These are phyloP conservation scores for Colletotrichum chrysophilum DNA, from an alignment of 2,329 filamentous ascomycete species.

Conservation along the genomic window DNA sequence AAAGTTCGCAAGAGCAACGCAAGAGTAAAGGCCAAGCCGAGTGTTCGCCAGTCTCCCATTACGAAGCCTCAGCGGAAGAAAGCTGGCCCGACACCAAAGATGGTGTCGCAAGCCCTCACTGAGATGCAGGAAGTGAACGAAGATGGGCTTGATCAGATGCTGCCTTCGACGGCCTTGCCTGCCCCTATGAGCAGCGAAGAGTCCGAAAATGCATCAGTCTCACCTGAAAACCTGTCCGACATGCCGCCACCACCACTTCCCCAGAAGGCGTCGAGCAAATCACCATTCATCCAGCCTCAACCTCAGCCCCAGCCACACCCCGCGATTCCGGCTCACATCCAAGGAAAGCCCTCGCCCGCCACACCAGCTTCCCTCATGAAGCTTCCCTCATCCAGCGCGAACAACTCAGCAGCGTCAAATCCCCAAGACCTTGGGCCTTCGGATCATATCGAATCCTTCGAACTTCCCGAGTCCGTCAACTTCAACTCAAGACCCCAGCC, in stretches of 20 bases:
- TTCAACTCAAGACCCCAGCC: conserved; percentile 49
- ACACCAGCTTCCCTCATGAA: conserved; percentile 91
- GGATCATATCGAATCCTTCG: conserved; percentile 62
- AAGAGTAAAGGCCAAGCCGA: conserved; percentile 57
- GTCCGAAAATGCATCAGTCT: conserved; percentile 71
- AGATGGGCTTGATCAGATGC: conserved; percentile 34
- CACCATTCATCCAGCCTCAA: conserved; percentile 69
- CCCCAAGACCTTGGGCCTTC: conserved; percentile 44
- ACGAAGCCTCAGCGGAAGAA: conserved; percentile 69
- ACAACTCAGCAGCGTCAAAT: conserved; percentile 38
- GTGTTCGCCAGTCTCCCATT: conserved; percentile 74
- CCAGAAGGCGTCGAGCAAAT: conserved; percentile 67
- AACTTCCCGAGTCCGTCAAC: conserved; percentile 75
- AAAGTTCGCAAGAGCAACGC: conserved; percentile 59
- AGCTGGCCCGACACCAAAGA: conserved; percentile 55
- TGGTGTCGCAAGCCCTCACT: conserved; percentile 60
- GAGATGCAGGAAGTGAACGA: conserved; percentile 54
- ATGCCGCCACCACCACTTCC: conserved; percentile 75
- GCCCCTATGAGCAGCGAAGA: conserved; percentile 48
- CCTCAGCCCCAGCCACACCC: conserved; percentile 30
- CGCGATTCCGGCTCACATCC: conserved; percentile 28
- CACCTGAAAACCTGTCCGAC: conserved; percentile 66
- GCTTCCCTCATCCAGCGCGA: conserved; percentile 61
- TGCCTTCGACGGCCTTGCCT: conserved; percentile 20
- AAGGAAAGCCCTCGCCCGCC: conserved; percentile 66